Evolutionary conservation across 1,284 basidiomycete genomes (phyloP).

Genomic region (Cryptococcus sp.): DNA sequence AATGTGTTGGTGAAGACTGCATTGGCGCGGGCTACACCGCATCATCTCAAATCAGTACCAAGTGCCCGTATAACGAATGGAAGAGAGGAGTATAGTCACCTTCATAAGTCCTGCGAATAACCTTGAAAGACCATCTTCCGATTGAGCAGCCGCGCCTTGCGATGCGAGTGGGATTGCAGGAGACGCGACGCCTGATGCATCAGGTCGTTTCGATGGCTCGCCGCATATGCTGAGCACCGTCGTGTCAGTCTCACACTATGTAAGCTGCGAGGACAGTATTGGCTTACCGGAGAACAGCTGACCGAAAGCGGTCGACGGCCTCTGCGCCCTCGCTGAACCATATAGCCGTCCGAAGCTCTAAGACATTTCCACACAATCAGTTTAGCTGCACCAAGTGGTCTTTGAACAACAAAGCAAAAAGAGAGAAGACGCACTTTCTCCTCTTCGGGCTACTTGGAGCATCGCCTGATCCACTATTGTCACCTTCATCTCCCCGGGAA

Average conservation of each 20-base stretch:
- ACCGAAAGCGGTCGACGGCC: slow-evolving; percentile 32
- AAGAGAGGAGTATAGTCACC: slow-evolving; percentile 13
- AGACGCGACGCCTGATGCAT: slow-evolving; percentile 4
- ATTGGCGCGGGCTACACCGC: background rate
- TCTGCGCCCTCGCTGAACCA: slow-evolving; percentile 44
- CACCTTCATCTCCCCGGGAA: slow-evolving; percentile 47
- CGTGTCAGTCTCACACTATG: background rate
- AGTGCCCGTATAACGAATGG: background rate
- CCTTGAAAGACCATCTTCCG: slow-evolving; percentile 38
- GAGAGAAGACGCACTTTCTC: slow-evolving; percentile 39
- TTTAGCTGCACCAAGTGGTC: background rate
- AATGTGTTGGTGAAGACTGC: slow-evolving; percentile 14
- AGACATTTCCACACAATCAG: background rate
- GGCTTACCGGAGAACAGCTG: slow-evolving; percentile 34
- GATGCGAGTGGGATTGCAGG: slow-evolving; percentile 5
- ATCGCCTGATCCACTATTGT: slow-evolving; percentile 37
- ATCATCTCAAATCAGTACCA: background rate
- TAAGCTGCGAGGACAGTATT: background rate
- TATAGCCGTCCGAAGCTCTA: slow-evolving; percentile 32
- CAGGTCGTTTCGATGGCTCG: slow-evolving; percentile 32
- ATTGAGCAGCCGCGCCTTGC: slow-evolving; percentile 6
- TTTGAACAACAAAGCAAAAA: too few relatives aligned
- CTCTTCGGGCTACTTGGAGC: slow-evolving; percentile 44
- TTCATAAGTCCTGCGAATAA: slow-evolving; percentile 41
- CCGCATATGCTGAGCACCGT: slow-evolving; percentile 38